These are phyloP conservation scores for Phaeomoniella chlamydospora DNA, from an alignment of 2,329 filamentous ascomycete species.

Conservation along the genomic window DNA sequence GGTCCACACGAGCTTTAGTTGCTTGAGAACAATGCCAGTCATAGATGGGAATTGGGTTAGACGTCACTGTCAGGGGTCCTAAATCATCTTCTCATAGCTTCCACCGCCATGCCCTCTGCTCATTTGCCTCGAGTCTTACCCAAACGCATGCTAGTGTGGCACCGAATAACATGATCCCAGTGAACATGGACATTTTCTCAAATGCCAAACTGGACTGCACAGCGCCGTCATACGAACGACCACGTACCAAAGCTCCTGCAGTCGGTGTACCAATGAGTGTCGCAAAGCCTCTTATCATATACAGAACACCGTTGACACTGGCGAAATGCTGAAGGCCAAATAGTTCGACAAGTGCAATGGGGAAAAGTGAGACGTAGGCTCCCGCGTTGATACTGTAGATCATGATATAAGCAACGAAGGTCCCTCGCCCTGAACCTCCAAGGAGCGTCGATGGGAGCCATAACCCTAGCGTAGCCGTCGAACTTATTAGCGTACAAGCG, in stretches of 20 bases:
- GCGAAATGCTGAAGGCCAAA: conserved; percentile 23
- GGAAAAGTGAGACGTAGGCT: conserved; percentile 25
- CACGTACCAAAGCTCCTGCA: conserved; percentile 15
- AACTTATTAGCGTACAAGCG: conserved; percentile 15
- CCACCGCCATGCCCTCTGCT: conserved; percentile 4
- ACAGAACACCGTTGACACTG: conserved; percentile 22
- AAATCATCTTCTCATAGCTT: not conserved
- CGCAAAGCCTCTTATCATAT: conserved; percentile 22
- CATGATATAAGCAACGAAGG: conserved; percentile 15
- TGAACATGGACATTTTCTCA: conserved; percentile 12
- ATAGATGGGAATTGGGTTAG: not conserved
- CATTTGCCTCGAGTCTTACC: conserved; percentile 15
- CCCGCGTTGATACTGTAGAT: conserved; percentile 22
- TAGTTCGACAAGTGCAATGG: conserved; percentile 21
- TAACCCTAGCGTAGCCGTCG: conserved; percentile 13
- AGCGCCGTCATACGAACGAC: conserved; percentile 10
- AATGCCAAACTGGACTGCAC: conserved; percentile 10
- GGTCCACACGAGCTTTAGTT: not conserved
- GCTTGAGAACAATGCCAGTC: not conserved
- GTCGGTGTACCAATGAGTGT: conserved; percentile 23
- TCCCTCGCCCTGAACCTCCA: not conserved
- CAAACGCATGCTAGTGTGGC: conserved; percentile 14
- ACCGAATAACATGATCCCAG: conserved; percentile 13
- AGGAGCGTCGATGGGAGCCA: conserved; percentile 13
- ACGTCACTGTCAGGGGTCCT: not conserved